Evolutionary conservation across 257 asterid genomes (phyloP), one percentile per base, ranked within the genome.

Genomic region (Solanum pennellii): DNA sequence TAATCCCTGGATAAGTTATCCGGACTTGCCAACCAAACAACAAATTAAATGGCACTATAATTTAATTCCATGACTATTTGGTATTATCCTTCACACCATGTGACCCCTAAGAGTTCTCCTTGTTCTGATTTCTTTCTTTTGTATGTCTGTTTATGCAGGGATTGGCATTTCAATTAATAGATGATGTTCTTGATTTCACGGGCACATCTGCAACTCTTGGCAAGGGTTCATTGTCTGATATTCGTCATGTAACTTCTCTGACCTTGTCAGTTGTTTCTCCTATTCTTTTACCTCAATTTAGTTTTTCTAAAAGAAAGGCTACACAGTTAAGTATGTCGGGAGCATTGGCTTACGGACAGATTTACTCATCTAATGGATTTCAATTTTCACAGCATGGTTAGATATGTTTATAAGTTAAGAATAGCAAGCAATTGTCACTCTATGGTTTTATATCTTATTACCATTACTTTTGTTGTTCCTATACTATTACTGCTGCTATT

Each of bases 211-310:
- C 97, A 35, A 92, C 98, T 87, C 99, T 95, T 14, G 99, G 99
- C 83, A 97, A 97, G 89, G 99, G 98, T 66, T 93, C 99, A 87
- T 92, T 97, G 90, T 95, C 98, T n/a, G 99, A 97, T 91, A 95
- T 97, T 88, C 98, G 95, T 87, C 99, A 97, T 74, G 99, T 97
- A 94, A 87, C 60, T 69, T 86, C 80, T 82, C 90, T 88, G 14
- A 9, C 72, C 35, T 52, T 86, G 84, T 60, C 52, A 41, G 66
- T 5, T 86, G 65, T 72, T 9, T 47, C 42, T 33, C 69, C 23
- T 39, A 14, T 74, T n/a, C 25, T 12, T 56, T 49, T 42, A 82
- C 29, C 87, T 80, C 68, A 16, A 47, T 49, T 80, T 80, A 29
- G 85, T 80, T 80, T 6, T 27, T 42, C 27, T 16, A 47, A 49